Evolutionary conservation across 164 flowering plant genomes (phyloP), one percentile per base, ranked within the genome.

Genomic region (Echeveria elegans): DNA sequence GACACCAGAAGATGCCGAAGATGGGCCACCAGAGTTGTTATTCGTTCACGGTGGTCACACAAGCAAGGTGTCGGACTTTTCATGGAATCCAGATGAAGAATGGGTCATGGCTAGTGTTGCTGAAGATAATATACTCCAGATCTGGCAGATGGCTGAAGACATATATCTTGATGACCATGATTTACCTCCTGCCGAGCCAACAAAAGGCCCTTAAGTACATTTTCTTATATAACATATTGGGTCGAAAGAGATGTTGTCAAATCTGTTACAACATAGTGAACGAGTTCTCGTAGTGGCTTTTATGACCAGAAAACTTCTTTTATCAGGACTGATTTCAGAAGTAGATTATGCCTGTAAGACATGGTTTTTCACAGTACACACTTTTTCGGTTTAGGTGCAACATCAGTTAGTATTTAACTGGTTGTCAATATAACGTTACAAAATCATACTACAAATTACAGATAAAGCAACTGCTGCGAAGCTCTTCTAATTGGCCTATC

Each of bases 121-220:
- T 0, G 98, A 92, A 72, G 98, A 92, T 65, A 92, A 90, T 80
- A 90, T 91, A 21, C 89, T 94, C 66, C 98, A 90, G 70, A 91
- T 94, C 61, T 94, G 98, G 98, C 97, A 91, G 83, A 94, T 94
- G 98, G 98, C 98, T 2, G 97, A 94, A 77, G 87, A 88, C 78
- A 91, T 94, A 63, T 94, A 94, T 81, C 95, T 86, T 65, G 98
- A 93, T 50, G 98, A 89, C 60, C 97, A 89, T 73, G 96, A 91
- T 75, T 40, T 85, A 65, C 88, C 92, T 1, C 84, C 72, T 36
- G 92, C 83, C 15, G n/a, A n/a, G n/a, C n/a, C n/a, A n/a, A n/a
- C n/a, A n/a, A n/a, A n/a, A n/a, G n/a, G n/a, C n/a, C n/a, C n/a
- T n/a, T n/a, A n/a, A n/a, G n/a, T n/a, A 90, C 9, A 5, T 23